These are phyloP conservation scores for Isoetes engelmannii DNA, from an alignment of 83 land plant species.

Conservation along the genomic window DNA sequence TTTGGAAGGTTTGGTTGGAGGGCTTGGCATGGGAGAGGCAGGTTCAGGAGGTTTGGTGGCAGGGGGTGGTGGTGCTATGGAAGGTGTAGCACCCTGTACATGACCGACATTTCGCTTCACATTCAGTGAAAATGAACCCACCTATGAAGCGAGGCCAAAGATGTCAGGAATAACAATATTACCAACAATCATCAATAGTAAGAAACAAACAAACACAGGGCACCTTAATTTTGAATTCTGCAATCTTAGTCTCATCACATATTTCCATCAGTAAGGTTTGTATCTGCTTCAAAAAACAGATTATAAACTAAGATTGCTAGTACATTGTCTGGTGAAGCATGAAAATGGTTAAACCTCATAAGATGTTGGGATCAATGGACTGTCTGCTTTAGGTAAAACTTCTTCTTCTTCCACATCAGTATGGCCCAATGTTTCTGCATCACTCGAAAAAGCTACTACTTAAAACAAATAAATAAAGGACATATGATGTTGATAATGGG, in stretches of 20 bases:
- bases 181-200: too few species aligned
- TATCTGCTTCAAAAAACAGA: not conserved
- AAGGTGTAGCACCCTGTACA: slow-evolving; percentile 18
- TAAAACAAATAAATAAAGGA: too few species aligned
- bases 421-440: too few species aligned
- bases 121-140: slow-evolving; percentile 27
- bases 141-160: slow-evolving; percentile 7
- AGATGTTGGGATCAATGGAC: too few species aligned
- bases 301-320: not conserved
- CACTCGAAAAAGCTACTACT: too few species aligned
- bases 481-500: too few species aligned
- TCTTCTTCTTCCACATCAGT: too few species aligned
- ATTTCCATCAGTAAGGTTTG: not conserved
- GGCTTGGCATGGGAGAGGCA: slow-evolving; percentile 17
- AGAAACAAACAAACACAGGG: too few species aligned
- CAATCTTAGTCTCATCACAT: slow-evolving; percentile 9
- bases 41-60: slow-evolving; percentile 29
- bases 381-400: too few species aligned
- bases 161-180: too few species aligned
- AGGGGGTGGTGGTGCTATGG: slow-evolving; percentile 19
- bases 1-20: slow-evolving; percentile 5
- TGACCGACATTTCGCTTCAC: slow-evolving; percentile 30
- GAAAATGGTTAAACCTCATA: too few species aligned
- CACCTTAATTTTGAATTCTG: not conserved
- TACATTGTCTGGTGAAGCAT: too few species aligned